phyloP scores from a whole-genome alignment of 2,329 filamentous ascomycete species.

The Mariannaea elegans region DNA sequence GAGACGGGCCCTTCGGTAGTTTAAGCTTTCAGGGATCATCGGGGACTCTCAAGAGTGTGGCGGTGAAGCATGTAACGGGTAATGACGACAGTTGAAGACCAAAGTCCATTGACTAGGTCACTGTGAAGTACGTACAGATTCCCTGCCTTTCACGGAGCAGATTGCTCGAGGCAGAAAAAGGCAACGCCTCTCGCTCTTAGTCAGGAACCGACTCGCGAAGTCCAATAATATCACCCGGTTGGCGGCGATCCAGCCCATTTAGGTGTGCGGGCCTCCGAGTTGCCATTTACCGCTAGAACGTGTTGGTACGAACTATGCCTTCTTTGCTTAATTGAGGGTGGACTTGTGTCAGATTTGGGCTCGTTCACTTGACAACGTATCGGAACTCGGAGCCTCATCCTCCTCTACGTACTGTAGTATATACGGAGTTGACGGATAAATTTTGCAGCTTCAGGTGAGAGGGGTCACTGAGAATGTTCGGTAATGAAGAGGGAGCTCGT shows the following conservation, averaged over 20 bases:
- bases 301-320: neutral
- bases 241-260: conserved; percentile 14
- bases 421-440: neutral
- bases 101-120: too few species aligned
- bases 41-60: too few species aligned
- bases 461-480: neutral
- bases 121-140: too few species aligned
- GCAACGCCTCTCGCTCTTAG: neutral
- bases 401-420: neutral
- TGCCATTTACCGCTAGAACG: neutral
- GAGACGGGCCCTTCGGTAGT: too few species aligned
- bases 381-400: neutral
- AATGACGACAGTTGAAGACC: too few species aligned
- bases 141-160: neutral
- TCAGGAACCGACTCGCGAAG: neutral
- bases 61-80: too few species aligned
- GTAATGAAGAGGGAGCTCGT: neutral
- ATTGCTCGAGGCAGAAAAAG: neutral
- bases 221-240: neutral
- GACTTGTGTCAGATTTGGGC: neutral
- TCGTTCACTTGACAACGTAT: neutral
- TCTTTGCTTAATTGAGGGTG: neutral
- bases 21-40: too few species aligned
- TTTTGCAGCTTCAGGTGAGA: neutral
- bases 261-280: neutral